Conservation (phyloP, 371 early-diverging fungal genomes). For the Syncephalastrum monosporum region DNA sequence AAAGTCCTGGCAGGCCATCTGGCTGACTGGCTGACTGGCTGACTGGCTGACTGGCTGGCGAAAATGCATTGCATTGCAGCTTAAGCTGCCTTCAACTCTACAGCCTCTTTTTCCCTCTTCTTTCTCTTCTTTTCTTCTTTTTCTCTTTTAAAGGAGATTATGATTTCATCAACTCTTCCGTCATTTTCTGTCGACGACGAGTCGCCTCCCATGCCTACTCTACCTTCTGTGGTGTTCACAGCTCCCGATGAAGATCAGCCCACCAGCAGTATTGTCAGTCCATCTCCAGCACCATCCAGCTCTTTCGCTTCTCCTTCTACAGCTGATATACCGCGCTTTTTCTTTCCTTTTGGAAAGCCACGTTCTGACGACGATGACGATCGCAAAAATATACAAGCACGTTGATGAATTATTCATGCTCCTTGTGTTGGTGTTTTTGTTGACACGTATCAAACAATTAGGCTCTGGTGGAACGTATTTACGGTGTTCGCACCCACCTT, state of each 20-base stretch:
- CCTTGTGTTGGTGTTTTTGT: background rate
- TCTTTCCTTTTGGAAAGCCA: slow-evolving; percentile 3
- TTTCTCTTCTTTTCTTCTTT: slow-evolving; percentile 5
- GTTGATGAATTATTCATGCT: background rate
- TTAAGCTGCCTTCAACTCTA: background rate
- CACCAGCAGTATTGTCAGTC: background rate
- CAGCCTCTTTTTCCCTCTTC: background rate
- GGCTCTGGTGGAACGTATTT: slow-evolving; percentile 28
- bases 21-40: background rate
- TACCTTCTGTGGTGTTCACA: slow-evolving; percentile 8
- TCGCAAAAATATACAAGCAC: background rate
- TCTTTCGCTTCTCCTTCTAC: background rate
- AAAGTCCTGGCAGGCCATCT: background rate
- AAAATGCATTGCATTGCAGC: slow-evolving; percentile 9
- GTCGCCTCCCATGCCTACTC: background rate
- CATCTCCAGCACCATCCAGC: background rate
- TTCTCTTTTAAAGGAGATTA: background rate
- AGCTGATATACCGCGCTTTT: background rate
- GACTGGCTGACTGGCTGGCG: too few relatives aligned
- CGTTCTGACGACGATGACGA: background rate
- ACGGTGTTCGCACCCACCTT: slow-evolving; percentile 24
- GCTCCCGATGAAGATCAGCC: slow-evolving; percentile 4
- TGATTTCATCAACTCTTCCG: slow-evolving; percentile 1
- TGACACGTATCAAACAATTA: slow-evolving; percentile 1
- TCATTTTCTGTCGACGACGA: background rate